These are phyloP conservation scores for Lobosporangium transversale DNA, from an alignment of 192 early-diverging fungal species.

Conservation along the genomic window DNA sequence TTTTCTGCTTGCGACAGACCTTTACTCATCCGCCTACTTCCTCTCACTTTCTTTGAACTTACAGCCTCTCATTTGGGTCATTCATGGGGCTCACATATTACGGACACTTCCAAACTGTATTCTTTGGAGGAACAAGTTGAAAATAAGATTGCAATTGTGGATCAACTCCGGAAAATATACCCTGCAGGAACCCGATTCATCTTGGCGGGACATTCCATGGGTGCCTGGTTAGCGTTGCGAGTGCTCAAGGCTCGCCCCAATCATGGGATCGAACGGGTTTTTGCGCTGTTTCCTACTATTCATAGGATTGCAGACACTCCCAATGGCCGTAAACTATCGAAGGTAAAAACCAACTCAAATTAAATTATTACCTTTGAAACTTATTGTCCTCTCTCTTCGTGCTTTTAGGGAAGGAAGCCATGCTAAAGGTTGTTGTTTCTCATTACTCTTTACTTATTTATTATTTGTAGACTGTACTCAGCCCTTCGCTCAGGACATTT, in stretches of 20 bases:
- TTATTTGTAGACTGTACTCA: constrained; percentile 25
- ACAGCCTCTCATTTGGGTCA: constrained; percentile 71
- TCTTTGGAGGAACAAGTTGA: constrained; percentile 70
- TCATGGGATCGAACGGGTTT: constrained; percentile 69
- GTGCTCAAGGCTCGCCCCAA: constrained; percentile 69
- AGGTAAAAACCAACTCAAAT: constrained; percentile 54
- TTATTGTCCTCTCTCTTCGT: no score
- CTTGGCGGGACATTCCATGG: constrained; percentile 75
- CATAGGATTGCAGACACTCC: constrained; percentile 81
- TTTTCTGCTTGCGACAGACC: no score
- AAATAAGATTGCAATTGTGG: constrained; percentile 74
- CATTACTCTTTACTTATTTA: background rate
- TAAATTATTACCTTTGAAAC: no score
- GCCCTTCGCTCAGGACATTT: constrained; percentile 27
- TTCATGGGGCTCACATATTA: constrained; percentile 55
- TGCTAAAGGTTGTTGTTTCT: no score
- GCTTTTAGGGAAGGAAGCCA: no score
- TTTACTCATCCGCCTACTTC: no score
- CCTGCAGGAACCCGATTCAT: constrained; percentile 58
- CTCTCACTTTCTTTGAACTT: no score
- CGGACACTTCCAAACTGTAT: constrained; percentile 38
- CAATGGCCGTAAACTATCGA: constrained; percentile 67
- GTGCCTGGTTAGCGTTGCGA: constrained; percentile 63
- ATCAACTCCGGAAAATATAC: constrained; percentile 60
- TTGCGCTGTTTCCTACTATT: constrained; percentile 84